Conservation (phyloP, 169 alveolate genomes). For the Plasmodium falciparum region DNA sequence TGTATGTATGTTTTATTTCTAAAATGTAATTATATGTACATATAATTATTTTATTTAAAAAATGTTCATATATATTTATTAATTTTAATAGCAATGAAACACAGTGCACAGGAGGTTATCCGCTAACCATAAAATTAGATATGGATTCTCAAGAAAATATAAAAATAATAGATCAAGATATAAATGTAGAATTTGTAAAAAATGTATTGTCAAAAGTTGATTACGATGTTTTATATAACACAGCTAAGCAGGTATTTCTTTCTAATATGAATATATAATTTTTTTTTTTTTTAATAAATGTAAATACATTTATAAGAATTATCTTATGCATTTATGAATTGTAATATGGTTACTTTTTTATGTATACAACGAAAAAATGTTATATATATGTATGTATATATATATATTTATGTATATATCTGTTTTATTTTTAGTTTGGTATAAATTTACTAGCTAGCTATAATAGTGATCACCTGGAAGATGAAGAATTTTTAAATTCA, state of each 20-base stretch:
- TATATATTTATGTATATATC: neutral
- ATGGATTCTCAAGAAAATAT: slow-evolving; percentile 68
- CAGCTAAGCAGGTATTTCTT: slow-evolving; percentile 84
- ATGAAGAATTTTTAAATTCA: slow-evolving; percentile 79
- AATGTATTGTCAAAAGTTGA: slow-evolving; percentile 84
- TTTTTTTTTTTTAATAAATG: neutral
- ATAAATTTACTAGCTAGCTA: slow-evolving; percentile 78
- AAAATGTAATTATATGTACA: too few species aligned
- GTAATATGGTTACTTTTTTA: too few species aligned
- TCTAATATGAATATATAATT: neutral
- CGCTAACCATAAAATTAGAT: slow-evolving; percentile 75
- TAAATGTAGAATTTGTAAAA: slow-evolving; percentile 82
- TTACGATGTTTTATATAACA: slow-evolving; percentile 78
- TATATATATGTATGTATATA: neutral
- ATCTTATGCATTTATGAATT: too few species aligned
- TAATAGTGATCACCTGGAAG: slow-evolving; percentile 77
- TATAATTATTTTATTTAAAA: too few species aligned
- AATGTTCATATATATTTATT: neutral
- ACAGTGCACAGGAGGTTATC: slow-evolving; percentile 84
- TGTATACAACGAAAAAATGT: too few species aligned
- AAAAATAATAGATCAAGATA: slow-evolving; percentile 79
- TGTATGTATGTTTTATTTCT: neutral
- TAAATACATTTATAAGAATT: neutral
- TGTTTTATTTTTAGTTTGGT: slow-evolving; percentile 73
- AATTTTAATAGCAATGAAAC: slow-evolving; percentile 79